phyloP scores from a whole-genome alignment of 768 basidiomycete genomes.

The Suillus discolor region DNA sequence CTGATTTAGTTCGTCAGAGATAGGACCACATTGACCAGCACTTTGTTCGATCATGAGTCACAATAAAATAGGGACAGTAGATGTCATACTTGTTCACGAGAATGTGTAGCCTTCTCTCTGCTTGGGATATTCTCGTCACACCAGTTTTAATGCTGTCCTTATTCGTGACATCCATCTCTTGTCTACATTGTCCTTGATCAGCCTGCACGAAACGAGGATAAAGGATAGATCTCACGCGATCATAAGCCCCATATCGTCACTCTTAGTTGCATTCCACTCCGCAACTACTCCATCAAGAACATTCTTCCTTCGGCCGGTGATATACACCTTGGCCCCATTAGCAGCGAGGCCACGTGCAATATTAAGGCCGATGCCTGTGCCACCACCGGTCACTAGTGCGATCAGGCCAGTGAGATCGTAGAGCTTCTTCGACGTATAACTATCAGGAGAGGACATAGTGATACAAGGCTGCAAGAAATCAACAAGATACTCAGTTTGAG shows the following conservation, averaged over 20 bases:
- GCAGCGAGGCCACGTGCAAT: conserved; percentile 74
- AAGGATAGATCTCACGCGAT: conserved; percentile 50
- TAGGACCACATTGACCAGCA: conserved; percentile 75
- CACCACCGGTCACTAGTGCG: conserved; percentile 50
- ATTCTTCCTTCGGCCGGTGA: conserved; percentile 68
- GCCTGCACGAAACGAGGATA: conserved; percentile 6
- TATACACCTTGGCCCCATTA: conserved; percentile 81
- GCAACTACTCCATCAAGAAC: conserved; percentile 61
- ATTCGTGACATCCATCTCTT: conserved; percentile 73
- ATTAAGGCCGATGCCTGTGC: conserved; percentile 62
- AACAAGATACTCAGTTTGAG: not conserved
- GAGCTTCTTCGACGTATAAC: conserved; percentile 31
- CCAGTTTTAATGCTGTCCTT: conserved; percentile 64
- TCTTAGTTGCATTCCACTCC: conserved; percentile 44
- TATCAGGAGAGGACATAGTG: conserved; percentile 26
- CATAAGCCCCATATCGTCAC: conserved; percentile 46
- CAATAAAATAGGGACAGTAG: not conserved
- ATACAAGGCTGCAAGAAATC: not conserved
- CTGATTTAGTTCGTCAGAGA: conserved; percentile 58
- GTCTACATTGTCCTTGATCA: conserved; percentile 35
- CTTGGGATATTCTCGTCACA: conserved; percentile 38
- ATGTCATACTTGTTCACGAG: conserved; percentile 76
- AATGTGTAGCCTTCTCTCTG: conserved; percentile 73
- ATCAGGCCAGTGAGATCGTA: conserved; percentile 62
- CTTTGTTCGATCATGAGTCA: conserved; percentile 37